These are phyloP conservation scores for Sambucus nigra DNA, from an alignment of 129 eudicot species.

Conservation along the genomic window DNA sequence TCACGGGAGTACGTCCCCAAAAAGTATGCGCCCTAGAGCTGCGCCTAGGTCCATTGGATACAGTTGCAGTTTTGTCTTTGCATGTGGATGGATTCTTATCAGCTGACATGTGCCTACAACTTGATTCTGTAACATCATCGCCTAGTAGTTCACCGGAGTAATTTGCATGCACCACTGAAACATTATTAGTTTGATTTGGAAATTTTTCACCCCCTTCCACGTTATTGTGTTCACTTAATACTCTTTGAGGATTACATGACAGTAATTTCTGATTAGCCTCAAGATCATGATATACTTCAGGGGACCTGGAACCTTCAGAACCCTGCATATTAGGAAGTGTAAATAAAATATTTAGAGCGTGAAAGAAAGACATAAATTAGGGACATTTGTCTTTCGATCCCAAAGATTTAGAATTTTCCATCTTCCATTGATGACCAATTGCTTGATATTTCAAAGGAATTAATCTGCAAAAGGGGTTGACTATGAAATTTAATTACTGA, in stretches of 20 bases:
- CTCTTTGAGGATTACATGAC: constrained; percentile 13
- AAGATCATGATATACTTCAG: constrained; percentile 19
- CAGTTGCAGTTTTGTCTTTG: constrained; percentile 8
- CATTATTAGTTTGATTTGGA: constrained; percentile 3
- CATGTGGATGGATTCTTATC: constrained; percentile 3
- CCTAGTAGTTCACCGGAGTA: constrained; percentile 8
- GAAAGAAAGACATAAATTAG: too few relatives aligned
- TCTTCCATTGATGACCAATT: too few relatives aligned
- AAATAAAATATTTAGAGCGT: neutral
- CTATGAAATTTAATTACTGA: too few relatives aligned
- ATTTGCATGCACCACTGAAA: constrained; percentile 3
- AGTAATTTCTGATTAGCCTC: constrained; percentile 10
- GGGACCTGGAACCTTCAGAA: constrained; percentile 18
- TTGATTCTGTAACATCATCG: constrained; percentile 14
- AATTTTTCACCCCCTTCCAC: constrained; percentile 7
- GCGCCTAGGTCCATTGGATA: constrained; percentile 16
- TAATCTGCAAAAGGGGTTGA: too few relatives aligned
- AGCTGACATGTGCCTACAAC: neutral
- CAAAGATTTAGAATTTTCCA: too few relatives aligned
- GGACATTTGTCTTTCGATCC: too few relatives aligned
- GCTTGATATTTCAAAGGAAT: too few relatives aligned
- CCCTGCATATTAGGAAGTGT: constrained; percentile 22
- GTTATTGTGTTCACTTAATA: constrained; percentile 1
- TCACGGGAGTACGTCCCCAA: constrained; percentile 52
- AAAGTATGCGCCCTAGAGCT: constrained; percentile 14